Percentiles rank a stretch among this genome's conserved stretches.
Conservation (phyloP, 202 grass and related monocot genomes). For the Cymbopogon flexuosus region DNA sequence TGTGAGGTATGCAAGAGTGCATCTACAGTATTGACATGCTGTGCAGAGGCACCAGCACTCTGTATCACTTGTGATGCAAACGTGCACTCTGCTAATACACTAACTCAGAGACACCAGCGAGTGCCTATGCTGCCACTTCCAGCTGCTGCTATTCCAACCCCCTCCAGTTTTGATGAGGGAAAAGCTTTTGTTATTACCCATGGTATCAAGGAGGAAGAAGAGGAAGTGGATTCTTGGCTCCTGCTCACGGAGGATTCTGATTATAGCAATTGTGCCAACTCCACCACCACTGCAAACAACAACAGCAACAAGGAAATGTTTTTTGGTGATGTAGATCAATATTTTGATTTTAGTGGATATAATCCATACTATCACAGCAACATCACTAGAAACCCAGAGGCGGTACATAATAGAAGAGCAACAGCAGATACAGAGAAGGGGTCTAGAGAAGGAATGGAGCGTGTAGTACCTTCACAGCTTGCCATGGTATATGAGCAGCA, state of each 20-base stretch:
- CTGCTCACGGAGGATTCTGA: background rate
- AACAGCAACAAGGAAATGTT: background rate
- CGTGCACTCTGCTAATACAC: conserved; percentile 56
- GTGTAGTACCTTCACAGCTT: conserved; percentile 40
- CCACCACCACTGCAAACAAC: background rate
- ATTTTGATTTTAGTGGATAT: conserved; percentile 46
- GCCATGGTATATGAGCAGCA: conserved; percentile 6
- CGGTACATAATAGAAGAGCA: conserved; percentile 32
- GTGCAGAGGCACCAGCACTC: conserved; percentile 34
- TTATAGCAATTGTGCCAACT: background rate
- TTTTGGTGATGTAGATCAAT: conserved; percentile 43
- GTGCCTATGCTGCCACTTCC: conserved; percentile 41
- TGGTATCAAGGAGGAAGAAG: conserved; percentile 24
- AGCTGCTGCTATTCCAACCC: background rate
- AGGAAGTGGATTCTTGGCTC: conserved; percentile 35
- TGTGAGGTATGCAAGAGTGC: conserved; percentile 47
- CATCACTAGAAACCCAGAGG: conserved; percentile 8
- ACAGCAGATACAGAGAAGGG: conserved; percentile 18
- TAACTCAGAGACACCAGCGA: conserved; percentile 36
- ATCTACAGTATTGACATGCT: conserved; percentile 36
- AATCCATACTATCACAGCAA: conserved; percentile 40
- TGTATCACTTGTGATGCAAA: conserved; percentile 41
- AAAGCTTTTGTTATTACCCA: conserved; percentile 3
- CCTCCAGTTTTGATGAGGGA: background rate
- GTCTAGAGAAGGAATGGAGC: conserved; percentile 31